phyloP scores from a whole-genome alignment of 2,329 filamentous ascomycete genomes.

The Ascochyta viciae-villosae region DNA sequence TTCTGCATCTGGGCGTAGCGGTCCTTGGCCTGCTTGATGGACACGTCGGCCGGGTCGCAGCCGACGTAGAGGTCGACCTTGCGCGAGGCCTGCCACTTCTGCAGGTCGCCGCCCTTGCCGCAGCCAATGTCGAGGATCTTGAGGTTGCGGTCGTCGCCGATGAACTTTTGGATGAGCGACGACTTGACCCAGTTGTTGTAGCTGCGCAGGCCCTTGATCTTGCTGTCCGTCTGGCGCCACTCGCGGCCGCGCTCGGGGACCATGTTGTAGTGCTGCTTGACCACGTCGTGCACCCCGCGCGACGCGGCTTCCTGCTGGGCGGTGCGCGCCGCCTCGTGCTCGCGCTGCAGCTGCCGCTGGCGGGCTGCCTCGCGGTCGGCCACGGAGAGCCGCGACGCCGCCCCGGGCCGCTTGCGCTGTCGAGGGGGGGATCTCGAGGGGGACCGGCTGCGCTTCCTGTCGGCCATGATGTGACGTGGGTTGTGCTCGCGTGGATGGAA shows the following conservation, averaged over 20 bases:
- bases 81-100: slow-evolving; percentile 94
- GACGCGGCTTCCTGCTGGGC: slow-evolving; percentile 46
- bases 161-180: slow-evolving; percentile 93
- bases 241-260: slow-evolving; percentile 92
- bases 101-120: slow-evolving; percentile 93
- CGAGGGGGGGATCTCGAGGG: slow-evolving; percentile 58
- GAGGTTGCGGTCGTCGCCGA: slow-evolving; percentile 61
- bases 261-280: slow-evolving; percentile 93
- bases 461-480: slow-evolving; percentile 26
- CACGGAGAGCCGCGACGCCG: slow-evolving; percentile 66
- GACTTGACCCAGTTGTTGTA: slow-evolving; percentile 99
- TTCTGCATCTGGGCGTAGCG: slow-evolving; percentile 78
- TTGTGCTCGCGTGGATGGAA: no score
- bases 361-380: slow-evolving; percentile 72
- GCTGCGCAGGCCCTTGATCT: slow-evolving; percentile 90
- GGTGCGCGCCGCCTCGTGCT: slow-evolving; percentile 58
- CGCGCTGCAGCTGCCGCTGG: slow-evolving; percentile 53
- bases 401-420: slow-evolving; percentile 68
- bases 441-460: slow-evolving; percentile 30
- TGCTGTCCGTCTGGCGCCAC: slow-evolving; percentile 92
- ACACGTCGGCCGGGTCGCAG: slow-evolving; percentile 89
- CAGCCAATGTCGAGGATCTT: slow-evolving; percentile 93
- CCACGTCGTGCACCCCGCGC: slow-evolving; percentile 79
- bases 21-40: slow-evolving; percentile 87
- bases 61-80: slow-evolving; percentile 92